A percentile compares a stretch with the other conserved stretches of the same genome.
phyloP scores from a whole-genome alignment of 805 yeast genomes.

The Isabelozyma heimii region DNA sequence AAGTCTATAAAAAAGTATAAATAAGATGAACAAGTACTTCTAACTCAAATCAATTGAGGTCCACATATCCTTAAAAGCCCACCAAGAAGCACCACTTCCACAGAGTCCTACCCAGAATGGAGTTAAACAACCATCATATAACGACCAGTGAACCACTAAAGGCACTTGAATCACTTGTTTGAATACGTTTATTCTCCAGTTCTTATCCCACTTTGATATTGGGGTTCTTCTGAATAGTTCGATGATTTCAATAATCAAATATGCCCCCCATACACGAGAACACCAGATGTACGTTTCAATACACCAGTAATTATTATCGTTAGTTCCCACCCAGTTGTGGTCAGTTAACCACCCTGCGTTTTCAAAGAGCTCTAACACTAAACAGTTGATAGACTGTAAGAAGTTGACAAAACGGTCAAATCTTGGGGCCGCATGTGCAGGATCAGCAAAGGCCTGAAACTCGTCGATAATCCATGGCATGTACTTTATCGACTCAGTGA shows the following conservation, averaged over 20 bases:
- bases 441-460: constrained; percentile 24
- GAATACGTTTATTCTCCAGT: constrained; percentile 35
- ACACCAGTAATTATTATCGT: constrained; percentile 40
- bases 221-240: constrained; percentile 43
- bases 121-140: constrained; percentile 41
- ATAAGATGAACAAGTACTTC: too few relatives aligned
- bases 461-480: constrained; percentile 46
- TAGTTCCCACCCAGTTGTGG: constrained; percentile 43
- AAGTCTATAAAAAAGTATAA: background rate
- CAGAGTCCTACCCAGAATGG: constrained; percentile 50
- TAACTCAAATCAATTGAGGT: constrained; percentile 26
- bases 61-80: constrained; percentile 36
- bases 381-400: constrained; percentile 38
- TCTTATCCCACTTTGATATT: constrained; percentile 27
- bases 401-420: constrained; percentile 34
- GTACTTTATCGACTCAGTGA: constrained; percentile 40
- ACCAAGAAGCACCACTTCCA: constrained; percentile 45
- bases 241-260: constrained; percentile 35
- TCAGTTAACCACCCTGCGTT: constrained; percentile 47
- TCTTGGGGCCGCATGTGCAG: constrained; percentile 20
- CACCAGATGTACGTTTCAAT: constrained; percentile 44
- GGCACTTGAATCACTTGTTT: constrained; percentile 40
- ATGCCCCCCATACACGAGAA: constrained; percentile 44
- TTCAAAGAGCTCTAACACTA: constrained; percentile 38
- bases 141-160: constrained; percentile 43